phyloP scores from a whole-genome alignment of 257 asterid genomes.

The Echium plantagineum region DNA sequence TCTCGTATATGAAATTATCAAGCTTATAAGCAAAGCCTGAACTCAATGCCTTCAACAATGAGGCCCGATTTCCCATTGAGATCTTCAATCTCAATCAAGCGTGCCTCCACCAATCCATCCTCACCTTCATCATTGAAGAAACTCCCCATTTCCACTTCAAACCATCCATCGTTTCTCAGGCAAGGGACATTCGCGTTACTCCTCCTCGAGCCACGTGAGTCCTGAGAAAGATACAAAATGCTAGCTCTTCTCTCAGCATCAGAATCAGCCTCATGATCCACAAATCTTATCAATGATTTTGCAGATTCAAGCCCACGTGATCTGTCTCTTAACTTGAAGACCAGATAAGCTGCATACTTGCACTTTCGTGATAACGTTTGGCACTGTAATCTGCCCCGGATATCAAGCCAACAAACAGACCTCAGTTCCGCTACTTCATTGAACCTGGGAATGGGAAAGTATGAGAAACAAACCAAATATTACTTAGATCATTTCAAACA shows the following conservation, averaged over 20 bases:
- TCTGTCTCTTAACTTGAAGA: slow-evolving; percentile 8
- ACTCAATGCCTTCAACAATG: slow-evolving; percentile 27
- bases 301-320: slow-evolving; percentile 13
- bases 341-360: slow-evolving; percentile 20
- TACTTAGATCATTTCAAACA: no score
- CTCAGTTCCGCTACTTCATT: slow-evolving; percentile 21
- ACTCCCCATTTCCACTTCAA: slow-evolving; percentile 14
- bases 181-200: no score
- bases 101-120: slow-evolving; percentile 8
- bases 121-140: slow-evolving; percentile 7
- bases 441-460: slow-evolving; percentile 12
- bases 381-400: slow-evolving; percentile 20
- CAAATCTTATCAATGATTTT: slow-evolving; percentile 10
- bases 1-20: neutral
- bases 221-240: neutral
- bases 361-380: slow-evolving; percentile 12
- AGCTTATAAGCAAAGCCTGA: slow-evolving; percentile 1
- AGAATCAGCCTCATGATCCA: slow-evolving; percentile 3
- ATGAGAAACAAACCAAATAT: no score
- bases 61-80: slow-evolving; percentile 5
- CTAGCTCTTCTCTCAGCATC: slow-evolving; percentile 9
- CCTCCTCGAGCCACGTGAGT: no score
- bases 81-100: neutral
- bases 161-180: slow-evolving; percentile 11
- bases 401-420: slow-evolving; percentile 18